A percentile compares a stretch with the other conserved stretches of the same genome.
phyloP scores from a whole-genome alignment of 2,329 filamentous ascomycete genomes.

The Fusarium chuoi region DNA sequence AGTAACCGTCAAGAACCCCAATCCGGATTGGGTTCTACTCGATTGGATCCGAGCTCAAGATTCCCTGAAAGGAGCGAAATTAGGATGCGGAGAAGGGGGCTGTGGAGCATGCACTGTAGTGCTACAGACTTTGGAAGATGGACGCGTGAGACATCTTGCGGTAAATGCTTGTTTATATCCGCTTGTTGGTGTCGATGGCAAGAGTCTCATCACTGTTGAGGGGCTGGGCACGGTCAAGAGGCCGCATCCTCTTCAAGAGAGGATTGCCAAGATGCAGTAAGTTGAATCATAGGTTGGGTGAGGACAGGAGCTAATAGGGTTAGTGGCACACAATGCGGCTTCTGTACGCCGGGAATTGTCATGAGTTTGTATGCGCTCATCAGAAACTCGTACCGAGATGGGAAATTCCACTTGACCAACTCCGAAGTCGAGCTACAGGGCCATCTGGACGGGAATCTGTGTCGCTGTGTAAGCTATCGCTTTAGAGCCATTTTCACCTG shows the following conservation, averaged over 20 bases:
- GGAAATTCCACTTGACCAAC: neutral
- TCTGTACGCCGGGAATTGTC: neutral
- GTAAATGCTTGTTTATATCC: conserved; percentile 1
- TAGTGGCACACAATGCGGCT: neutral
- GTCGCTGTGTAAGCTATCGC: neutral
- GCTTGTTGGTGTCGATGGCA: conserved; percentile 4
- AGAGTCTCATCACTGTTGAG: conserved; percentile 4
- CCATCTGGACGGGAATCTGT: neutral
- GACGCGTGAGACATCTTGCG: neutral
- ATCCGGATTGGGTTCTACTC: neutral
- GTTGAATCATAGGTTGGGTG: fast-evolving
- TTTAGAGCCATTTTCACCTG: fast-evolving
- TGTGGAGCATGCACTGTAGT: neutral
- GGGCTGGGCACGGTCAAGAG: neutral
- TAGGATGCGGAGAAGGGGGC: neutral
- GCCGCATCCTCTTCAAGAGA: neutral
- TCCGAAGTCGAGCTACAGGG: neutral
- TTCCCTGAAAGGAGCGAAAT: neutral
- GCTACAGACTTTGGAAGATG: neutral
- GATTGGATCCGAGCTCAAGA: conserved; percentile 7
- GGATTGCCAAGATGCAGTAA: conserved; percentile 7
- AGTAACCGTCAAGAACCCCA: neutral
- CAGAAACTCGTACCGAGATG: neutral
- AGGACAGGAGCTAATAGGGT: fast-evolving
- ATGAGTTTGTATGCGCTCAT: conserved; percentile 3